phyloP scores from a whole-genome alignment of 257 asterid species.

The Verbena officinalis region DNA sequence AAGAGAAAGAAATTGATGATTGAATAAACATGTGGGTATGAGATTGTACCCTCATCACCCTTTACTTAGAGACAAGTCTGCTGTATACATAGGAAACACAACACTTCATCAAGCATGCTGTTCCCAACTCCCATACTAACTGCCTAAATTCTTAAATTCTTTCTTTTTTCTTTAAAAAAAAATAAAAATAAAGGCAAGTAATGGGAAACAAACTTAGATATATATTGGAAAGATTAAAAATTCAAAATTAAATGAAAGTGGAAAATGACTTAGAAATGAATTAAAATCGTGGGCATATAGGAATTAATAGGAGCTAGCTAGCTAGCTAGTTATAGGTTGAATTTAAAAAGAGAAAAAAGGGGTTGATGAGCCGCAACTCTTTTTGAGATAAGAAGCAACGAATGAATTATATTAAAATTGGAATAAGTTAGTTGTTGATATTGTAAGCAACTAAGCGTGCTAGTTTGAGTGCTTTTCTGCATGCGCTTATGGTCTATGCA shows the following conservation, averaged over 20 bases:
- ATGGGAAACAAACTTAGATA: slow-evolving; percentile 30
- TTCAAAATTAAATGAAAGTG: slow-evolving; percentile 2
- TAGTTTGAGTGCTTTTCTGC: slow-evolving; percentile 32
- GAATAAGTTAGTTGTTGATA: neutral
- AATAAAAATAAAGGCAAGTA: neutral
- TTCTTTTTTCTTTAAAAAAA: neutral
- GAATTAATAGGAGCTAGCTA: too few species aligned
- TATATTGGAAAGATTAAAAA: slow-evolving; percentile 16
- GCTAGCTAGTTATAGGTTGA: neutral
- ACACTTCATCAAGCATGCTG: slow-evolving; percentile 37
- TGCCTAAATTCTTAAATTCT: neutral
- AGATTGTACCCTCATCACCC: slow-evolving; percentile 47
- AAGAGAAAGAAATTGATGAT: slow-evolving; percentile 18
- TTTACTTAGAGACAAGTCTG: slow-evolving; percentile 48
- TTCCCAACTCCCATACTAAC: slow-evolving; percentile 14
- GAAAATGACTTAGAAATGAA: slow-evolving; percentile 13
- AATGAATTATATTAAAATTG: too few species aligned
- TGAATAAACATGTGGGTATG: slow-evolving; percentile 29
- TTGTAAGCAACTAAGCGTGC: slow-evolving; percentile 18
- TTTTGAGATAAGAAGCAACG: neutral
- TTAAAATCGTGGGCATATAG: too few species aligned
- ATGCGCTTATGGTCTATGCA: slow-evolving; percentile 11
- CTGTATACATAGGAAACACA: slow-evolving; percentile 54
- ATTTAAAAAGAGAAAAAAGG: too few species aligned
- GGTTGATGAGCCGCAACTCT: neutral